A percentile compares a stretch with the other conserved stretches of the same genome.
phyloP scores from a whole-genome alignment of 192 early-diverging fungal genomes.

The Physocladia obscura region DNA sequence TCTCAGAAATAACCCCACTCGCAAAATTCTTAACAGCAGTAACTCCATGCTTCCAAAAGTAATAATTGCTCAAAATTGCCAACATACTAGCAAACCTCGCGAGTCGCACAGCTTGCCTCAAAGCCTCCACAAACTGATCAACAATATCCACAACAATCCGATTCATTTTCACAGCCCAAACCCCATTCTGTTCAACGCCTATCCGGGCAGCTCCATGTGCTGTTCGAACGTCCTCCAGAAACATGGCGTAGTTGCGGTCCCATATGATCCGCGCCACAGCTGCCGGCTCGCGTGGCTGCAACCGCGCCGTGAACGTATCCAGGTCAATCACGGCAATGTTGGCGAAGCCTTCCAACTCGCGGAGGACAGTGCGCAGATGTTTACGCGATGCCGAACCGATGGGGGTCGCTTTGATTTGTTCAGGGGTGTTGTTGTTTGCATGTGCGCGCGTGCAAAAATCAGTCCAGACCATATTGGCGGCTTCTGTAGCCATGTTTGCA shows the following conservation, averaged over 20 bases:
- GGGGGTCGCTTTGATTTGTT: slow-evolving; percentile 46
- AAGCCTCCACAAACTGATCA: slow-evolving; percentile 45
- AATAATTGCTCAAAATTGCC: slow-evolving; percentile 51
- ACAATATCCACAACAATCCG: slow-evolving; percentile 47
- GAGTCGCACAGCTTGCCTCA: slow-evolving; percentile 49
- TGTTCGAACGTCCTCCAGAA: slow-evolving; percentile 44
- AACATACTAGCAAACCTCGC: slow-evolving; percentile 50
- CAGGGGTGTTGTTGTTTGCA: slow-evolving; percentile 45
- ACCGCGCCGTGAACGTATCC: slow-evolving; percentile 42
- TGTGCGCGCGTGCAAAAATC: slow-evolving; percentile 46
- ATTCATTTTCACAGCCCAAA: slow-evolving; percentile 50
- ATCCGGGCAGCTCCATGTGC: slow-evolving; percentile 36
- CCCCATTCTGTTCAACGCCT: slow-evolving; percentile 40
- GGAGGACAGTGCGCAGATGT: slow-evolving; percentile 51
- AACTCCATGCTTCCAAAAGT: slow-evolving; percentile 51
- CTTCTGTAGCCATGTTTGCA: slow-evolving; percentile 56
- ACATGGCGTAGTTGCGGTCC: slow-evolving; percentile 52
- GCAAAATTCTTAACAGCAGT: slow-evolving; percentile 45
- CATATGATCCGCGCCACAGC: slow-evolving; percentile 41
- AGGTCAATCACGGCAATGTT: slow-evolving; percentile 46
- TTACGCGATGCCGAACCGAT: slow-evolving; percentile 34
- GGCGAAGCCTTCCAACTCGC: slow-evolving; percentile 53
- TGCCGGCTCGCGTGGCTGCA: slow-evolving; percentile 48
- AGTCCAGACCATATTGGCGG: slow-evolving; percentile 55
- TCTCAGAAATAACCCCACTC: slow-evolving; percentile 31